These are phyloP conservation scores for Coniochaeta hoffmannii DNA, from an alignment of 2,329 filamentous ascomycete species.

Conservation along the genomic window DNA sequence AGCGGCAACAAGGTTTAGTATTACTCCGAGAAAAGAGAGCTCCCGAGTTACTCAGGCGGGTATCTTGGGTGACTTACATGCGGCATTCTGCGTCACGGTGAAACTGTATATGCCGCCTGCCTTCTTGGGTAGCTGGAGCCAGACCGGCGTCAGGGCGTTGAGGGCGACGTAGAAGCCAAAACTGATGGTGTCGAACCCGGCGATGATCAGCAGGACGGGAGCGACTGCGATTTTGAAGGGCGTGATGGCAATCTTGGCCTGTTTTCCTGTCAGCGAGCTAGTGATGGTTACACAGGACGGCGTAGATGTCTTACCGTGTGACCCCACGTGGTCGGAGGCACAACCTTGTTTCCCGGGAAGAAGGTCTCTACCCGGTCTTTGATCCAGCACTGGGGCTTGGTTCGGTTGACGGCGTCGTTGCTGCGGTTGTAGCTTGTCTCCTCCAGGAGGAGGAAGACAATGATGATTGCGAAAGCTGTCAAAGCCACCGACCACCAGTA, in stretches of 20 bases:
- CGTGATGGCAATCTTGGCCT: slow-evolving; percentile 10
- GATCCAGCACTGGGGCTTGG: slow-evolving; percentile 13
- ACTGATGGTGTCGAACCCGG: slow-evolving; percentile 26
- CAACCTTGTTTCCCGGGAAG: slow-evolving; percentile 17
- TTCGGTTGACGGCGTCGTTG: slow-evolving; percentile 11
- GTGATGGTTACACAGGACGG: background rate
- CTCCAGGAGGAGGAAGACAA: slow-evolving; percentile 28
- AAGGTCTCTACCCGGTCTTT: slow-evolving; percentile 21
- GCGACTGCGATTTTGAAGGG: slow-evolving; percentile 21
- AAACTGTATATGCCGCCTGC: slow-evolving; percentile 34
- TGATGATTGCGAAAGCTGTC: slow-evolving; percentile 22
- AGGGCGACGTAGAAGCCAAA: slow-evolving; percentile 27
- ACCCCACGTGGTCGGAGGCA: slow-evolving; percentile 6
- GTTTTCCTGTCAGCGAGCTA: background rate
- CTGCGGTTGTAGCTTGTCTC: slow-evolving; percentile 28
- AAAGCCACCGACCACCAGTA: slow-evolving; percentile 36
- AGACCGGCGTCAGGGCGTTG: slow-evolving; percentile 26
- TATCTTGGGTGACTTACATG: slow-evolving; percentile 10
- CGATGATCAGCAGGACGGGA: slow-evolving; percentile 29
- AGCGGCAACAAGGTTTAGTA: background rate
- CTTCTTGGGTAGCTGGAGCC: slow-evolving; percentile 26
- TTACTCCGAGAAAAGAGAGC: background rate
- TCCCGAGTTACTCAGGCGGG: background rate
- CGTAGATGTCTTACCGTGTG: slow-evolving; percentile 7
- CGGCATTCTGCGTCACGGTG: slow-evolving; percentile 28